Evolutionary conservation across 805 yeast genomes (phyloP).

Genomic region (Pichia rugopelliculosa): DNA sequence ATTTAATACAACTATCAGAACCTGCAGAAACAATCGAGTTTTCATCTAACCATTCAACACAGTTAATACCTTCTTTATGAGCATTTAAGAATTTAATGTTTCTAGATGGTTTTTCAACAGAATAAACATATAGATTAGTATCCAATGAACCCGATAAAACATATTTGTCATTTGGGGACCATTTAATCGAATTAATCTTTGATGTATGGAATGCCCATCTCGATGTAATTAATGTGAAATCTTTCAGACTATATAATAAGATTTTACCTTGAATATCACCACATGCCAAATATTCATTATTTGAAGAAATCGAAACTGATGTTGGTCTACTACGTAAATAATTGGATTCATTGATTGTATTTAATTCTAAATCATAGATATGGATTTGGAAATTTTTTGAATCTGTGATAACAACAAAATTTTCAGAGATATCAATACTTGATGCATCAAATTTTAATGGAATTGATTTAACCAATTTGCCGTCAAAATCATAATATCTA

Average conservation of each 20-base stretch:
- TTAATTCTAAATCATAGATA: conserved; percentile 27
- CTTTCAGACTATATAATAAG: conserved; percentile 52
- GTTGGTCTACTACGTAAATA: conserved; percentile 57
- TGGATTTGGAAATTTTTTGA: conserved; percentile 33
- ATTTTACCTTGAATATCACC: conserved; percentile 89
- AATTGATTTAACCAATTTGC: conserved; percentile 23
- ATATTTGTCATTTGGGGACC: conserved; percentile 70
- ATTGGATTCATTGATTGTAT: conserved; percentile 24
- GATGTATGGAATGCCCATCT: conserved; percentile 97
- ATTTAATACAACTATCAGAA: conserved; percentile 69
- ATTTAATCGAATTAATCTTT: conserved; percentile 63
- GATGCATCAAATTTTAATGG: conserved; percentile 35
- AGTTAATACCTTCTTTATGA: conserved; percentile 81
- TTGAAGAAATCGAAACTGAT: conserved; percentile 60
- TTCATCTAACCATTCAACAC: conserved; percentile 57
- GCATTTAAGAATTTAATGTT: conserved; percentile 69
- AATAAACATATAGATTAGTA: conserved; percentile 71
- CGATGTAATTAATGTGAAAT: conserved; percentile 58
- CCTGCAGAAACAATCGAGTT: conserved; percentile 62
- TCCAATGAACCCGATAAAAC: conserved; percentile 80
- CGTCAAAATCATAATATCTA: conserved; percentile 27
- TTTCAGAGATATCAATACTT: conserved; percentile 38
- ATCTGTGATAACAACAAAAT: conserved; percentile 44
- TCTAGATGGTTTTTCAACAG: conserved; percentile 70
- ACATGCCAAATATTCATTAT: conserved; percentile 62